Percentiles rank a stretch among this genome's conserved stretches.
Conservation (phyloP, 1,139 yeast genomes). For the Pichia sp. region DNA sequence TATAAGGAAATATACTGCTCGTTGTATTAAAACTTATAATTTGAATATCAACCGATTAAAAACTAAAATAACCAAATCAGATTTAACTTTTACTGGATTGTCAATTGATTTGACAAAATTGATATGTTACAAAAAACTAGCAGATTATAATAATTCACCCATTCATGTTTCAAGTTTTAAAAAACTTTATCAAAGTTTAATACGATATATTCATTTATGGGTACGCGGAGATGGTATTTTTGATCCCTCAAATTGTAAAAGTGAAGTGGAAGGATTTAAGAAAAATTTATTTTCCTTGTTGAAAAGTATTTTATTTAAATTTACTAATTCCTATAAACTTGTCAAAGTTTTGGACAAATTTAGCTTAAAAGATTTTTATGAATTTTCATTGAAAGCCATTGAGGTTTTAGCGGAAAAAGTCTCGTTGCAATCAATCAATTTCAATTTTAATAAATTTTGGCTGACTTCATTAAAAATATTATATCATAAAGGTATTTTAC, state of each 20-base stretch:
- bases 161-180: slow-evolving; percentile 20
- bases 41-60: slow-evolving; percentile 54
- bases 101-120: slow-evolving; percentile 26
- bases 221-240: slow-evolving; percentile 4
- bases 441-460: slow-evolving; percentile 5
- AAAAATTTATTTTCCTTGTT: slow-evolving; percentile 13
- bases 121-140: slow-evolving; percentile 25
- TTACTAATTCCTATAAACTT: slow-evolving; percentile 18
- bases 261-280: slow-evolving; percentile 8
- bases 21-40: slow-evolving; percentile 50
- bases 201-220: slow-evolving; percentile 7
- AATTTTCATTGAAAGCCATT: slow-evolving; percentile 1
- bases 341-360: slow-evolving; percentile 10
- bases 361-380: neutral
- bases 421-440: neutral
- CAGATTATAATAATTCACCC: slow-evolving; percentile 18
- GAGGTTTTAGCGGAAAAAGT: neutral
- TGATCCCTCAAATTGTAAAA: neutral
- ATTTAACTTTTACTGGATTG: slow-evolving; percentile 26
- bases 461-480: slow-evolving; percentile 3
- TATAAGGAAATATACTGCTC: slow-evolving; percentile 28
- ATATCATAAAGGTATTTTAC: slow-evolving; percentile 7
- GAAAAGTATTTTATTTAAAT: slow-evolving; percentile 14
- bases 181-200: slow-evolving; percentile 17
- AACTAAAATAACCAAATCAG: slow-evolving; percentile 31